phyloP scores from a whole-genome alignment of 2,329 filamentous ascomycete species.

The Trichoderma hamatum region DNA sequence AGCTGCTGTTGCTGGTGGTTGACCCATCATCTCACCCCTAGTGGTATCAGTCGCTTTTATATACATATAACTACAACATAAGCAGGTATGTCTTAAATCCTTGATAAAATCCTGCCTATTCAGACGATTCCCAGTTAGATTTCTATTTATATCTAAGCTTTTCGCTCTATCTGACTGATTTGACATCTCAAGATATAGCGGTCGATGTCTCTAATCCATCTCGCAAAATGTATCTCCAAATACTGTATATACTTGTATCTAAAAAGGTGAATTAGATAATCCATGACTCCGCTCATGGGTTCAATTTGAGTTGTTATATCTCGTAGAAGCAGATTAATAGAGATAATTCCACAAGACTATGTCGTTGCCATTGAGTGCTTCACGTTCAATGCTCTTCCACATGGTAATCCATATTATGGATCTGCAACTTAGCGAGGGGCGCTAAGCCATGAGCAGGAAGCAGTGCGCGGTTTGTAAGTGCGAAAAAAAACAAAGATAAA shows the following conservation, averaged over 20 bases:
- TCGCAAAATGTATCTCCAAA: not conserved
- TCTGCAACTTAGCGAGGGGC: not conserved
- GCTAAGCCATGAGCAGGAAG: slow-evolving; percentile 20
- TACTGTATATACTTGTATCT: not conserved
- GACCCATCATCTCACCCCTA: too few species aligned
- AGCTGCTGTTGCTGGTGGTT: too few species aligned
- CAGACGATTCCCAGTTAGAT: too few species aligned
- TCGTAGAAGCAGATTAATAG: not conserved
- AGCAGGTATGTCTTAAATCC: too few species aligned
- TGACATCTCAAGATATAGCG: not conserved
- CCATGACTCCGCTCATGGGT: not conserved
- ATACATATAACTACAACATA: too few species aligned
- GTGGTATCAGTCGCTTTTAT: too few species aligned
- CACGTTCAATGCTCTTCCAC: not conserved
- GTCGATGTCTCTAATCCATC: not conserved
- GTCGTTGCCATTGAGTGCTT: not conserved
- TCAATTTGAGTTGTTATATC: not conserved
- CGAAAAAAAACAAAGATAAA: not conserved
- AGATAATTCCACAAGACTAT: not conserved
- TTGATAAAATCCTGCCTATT: too few species aligned
- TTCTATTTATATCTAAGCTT: not conserved
- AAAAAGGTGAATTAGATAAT: not conserved
- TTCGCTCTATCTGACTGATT: not conserved
- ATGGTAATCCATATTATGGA: not conserved
- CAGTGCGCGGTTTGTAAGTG: slow-evolving; percentile 12